Evolutionary conservation across 1,284 basidiomycete genomes (phyloP), one percentile per base, ranked within the genome.

Genomic region (Tylopilus sp.): DNA sequence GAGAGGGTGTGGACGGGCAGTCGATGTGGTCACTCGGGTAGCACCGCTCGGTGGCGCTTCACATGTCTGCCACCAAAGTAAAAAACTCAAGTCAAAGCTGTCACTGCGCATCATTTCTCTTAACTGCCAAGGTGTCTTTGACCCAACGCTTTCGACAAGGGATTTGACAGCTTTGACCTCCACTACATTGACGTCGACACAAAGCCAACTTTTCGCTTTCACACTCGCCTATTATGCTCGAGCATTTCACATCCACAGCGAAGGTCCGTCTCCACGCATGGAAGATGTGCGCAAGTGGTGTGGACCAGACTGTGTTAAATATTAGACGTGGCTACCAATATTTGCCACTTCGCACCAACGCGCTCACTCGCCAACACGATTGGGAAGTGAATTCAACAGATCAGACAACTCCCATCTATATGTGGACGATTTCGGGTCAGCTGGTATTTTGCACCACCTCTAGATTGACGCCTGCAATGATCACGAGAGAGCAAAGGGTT

Each of bases 21-120:
- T 39, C 26, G 34, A 51, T 58, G 36, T 40, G 40, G 37, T 46
- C 31, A 26, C 31, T 37, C 38, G 44, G 39, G 14, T 17, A 29
- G 45, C 46, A 57, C 56, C 20, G 56, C 56, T 24, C 20, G 24
- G 52, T 53, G 52, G 44, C 51, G 44, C 37, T 50, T 49, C 20
- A 38, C 44, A 46, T 11, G 44, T 18, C 17, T 14, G 29, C 7
- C 8, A 30, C 14, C 21, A 28, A 26, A 7, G 12, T 21, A 6
- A 6, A 33, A 46, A 28, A 10, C 2, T 20, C 21, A 2, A 11
- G 18, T 18, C 12, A 20, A 38, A 21, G 20, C 36, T 38, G 36
- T 38, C 36, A 24, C 12, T 15, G 8, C 20, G 9, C 33, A 21
- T 50, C 33, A 40, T 31, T 29, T 34, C 17, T 12, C 42, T 15